Percentiles rank a stretch among this genome's conserved stretches.
These are phyloP conservation scores for Phoma sp. DNA, from an alignment of 2,329 filamentous ascomycete species.

Conservation along the genomic window DNA sequence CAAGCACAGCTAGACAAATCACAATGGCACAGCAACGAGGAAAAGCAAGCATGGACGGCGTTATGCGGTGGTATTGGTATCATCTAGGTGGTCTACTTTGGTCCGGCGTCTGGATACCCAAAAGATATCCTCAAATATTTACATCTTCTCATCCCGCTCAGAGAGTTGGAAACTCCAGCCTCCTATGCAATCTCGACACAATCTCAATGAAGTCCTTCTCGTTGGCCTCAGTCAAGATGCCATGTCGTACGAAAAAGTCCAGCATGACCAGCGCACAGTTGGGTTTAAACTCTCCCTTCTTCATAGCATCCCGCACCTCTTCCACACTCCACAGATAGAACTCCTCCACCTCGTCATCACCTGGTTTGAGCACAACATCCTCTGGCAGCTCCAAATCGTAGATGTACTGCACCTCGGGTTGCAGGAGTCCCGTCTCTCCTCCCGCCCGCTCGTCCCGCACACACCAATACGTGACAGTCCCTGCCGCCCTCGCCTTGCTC, in stretches of 20 bases:
- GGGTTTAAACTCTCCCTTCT: slow-evolving; percentile 82
- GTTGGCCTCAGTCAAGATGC: slow-evolving; percentile 77
- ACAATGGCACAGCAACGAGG: slow-evolving; percentile 6
- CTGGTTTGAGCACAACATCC: slow-evolving; percentile 73
- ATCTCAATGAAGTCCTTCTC: slow-evolving; percentile 83
- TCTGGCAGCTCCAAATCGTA: slow-evolving; percentile 83
- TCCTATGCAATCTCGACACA: slow-evolving; percentile 74
- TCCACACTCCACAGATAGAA: slow-evolving; percentile 80
- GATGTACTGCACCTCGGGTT: slow-evolving; percentile 90
- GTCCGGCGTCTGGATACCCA: slow-evolving; percentile 43
- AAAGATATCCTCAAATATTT: slow-evolving; percentile 20
- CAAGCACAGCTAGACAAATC: slow-evolving; percentile 71
- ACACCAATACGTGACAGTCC: slow-evolving; percentile 84
- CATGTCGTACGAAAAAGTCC: slow-evolving; percentile 89
- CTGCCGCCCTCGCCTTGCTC: slow-evolving; percentile 62
- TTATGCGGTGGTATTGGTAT: slow-evolving; percentile 37
- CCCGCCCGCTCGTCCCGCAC: slow-evolving; percentile 77
- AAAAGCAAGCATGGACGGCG: slow-evolving; percentile 40
- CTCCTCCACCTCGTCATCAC: slow-evolving; percentile 86
- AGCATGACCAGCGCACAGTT: slow-evolving; percentile 86
- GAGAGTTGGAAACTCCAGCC: slow-evolving; percentile 73
- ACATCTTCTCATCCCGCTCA: slow-evolving; percentile 24
- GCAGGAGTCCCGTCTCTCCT: slow-evolving; percentile 80
- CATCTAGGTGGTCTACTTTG: slow-evolving; percentile 37
- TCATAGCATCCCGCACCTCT: slow-evolving; percentile 75